Conservation (phyloP, 2,329 filamentous ascomycete genomes). For the Botryotinia convoluta region DNA sequence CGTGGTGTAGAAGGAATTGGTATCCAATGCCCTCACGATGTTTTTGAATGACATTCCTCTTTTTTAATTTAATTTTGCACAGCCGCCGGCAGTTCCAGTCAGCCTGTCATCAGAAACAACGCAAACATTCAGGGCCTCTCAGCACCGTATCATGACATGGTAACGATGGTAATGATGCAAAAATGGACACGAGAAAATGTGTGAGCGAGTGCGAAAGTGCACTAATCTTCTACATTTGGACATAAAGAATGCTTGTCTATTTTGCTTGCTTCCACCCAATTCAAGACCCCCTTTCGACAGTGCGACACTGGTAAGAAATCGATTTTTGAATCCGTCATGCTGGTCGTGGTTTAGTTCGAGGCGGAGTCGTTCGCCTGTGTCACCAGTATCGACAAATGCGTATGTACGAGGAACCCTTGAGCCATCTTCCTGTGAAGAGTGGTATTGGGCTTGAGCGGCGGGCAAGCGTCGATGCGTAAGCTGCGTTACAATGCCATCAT, state of each 20-base stretch:
- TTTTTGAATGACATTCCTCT: background rate
- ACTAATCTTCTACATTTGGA: conserved; percentile 7
- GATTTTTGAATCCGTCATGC: conserved; percentile 18
- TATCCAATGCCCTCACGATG: background rate
- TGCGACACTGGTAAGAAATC: conserved; percentile 21
- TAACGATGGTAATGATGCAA: conserved; percentile 20
- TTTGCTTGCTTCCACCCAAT: conserved; percentile 7
- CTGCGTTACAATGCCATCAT: conserved; percentile 10
- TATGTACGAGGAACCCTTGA: background rate
- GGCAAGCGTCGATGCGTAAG: conserved; percentile 6
- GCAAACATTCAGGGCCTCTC: conserved; percentile 7
- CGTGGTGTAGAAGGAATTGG: background rate
- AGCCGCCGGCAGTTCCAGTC: conserved; percentile 20
- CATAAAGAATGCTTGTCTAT: conserved; percentile 15
- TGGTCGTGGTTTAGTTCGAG: conserved; percentile 21
- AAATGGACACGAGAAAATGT: conserved; percentile 29
- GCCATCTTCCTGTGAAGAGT: conserved; percentile 3
- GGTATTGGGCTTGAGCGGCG: conserved; percentile 14
- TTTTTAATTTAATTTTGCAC: background rate
- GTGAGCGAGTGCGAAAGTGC: background rate
- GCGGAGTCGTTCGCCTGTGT: conserved; percentile 21
- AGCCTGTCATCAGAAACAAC: conserved; percentile 17
- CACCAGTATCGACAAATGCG: conserved; percentile 11
- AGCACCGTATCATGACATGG: background rate
- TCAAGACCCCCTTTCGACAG: background rate